These are phyloP conservation scores for Starmerella floricola DNA, from an alignment of 805 yeast species.

Conservation along the genomic window DNA sequence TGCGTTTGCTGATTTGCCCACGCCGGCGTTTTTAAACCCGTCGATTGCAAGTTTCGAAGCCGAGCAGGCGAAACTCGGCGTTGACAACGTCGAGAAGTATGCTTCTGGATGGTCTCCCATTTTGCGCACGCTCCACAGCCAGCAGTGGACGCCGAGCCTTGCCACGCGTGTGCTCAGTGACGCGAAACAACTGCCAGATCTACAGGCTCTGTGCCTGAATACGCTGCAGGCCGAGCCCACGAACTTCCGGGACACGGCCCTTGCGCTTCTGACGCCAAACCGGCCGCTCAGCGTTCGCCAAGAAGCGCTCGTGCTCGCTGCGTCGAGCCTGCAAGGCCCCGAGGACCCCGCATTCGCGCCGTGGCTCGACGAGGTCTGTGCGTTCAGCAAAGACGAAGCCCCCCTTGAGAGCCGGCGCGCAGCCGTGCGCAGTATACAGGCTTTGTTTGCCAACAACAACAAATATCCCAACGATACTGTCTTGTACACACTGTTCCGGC, in stretches of 20 bases:
- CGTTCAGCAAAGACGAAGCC: slow-evolving; percentile 33
- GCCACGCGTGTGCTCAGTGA: neutral
- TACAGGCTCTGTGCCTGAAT: slow-evolving; percentile 3
- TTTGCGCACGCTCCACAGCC: slow-evolving; percentile 5
- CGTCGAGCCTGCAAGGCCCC: neutral
- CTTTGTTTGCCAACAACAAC: slow-evolving; percentile 25
- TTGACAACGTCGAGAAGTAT: neutral
- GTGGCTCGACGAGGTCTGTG: slow-evolving; percentile 27
- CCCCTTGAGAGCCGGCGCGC: slow-evolving; percentile 39
- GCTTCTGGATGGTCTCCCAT: slow-evolving; percentile 11
- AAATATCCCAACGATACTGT: slow-evolving; percentile 8
- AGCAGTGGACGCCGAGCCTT: slow-evolving; percentile 7
- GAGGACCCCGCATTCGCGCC: neutral
- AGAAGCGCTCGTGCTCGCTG: slow-evolving; percentile 14
- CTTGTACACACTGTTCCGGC: slow-evolving; percentile 16
- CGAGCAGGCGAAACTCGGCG: slow-evolving; percentile 3
- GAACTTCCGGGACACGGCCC: neutral
- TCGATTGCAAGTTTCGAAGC: slow-evolving; percentile 18
- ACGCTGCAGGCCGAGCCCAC: neutral
- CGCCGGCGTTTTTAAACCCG: slow-evolving; percentile 10
- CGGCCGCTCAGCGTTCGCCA: slow-evolving; percentile 8
- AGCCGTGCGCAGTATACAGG: slow-evolving; percentile 35
- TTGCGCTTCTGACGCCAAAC: neutral
- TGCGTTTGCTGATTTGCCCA: slow-evolving; percentile 4
- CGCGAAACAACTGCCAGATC: slow-evolving; percentile 5